Evolutionary conservation across 345 rosid genomes (phyloP).

Genomic region (Anastatica hierochuntica): DNA sequence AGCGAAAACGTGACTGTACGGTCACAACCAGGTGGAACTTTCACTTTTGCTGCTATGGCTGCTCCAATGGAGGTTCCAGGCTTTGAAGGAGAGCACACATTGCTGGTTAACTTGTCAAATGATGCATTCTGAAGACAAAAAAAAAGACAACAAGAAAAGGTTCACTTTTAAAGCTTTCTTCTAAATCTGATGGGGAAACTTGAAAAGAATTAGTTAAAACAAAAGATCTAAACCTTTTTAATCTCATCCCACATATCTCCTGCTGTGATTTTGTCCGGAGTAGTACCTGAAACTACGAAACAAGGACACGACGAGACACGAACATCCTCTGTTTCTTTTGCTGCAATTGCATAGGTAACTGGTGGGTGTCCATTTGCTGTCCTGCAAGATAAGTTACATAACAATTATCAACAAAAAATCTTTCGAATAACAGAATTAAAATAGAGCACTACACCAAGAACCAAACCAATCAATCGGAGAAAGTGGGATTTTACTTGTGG

Average conservation of each 20-base stretch:
- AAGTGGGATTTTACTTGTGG: constrained; percentile 51
- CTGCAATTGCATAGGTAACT: constrained; percentile 55
- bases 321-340: constrained; percentile 55
- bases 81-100: constrained; percentile 43
- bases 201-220: background rate
- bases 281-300: constrained; percentile 52
- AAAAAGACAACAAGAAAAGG: background rate
- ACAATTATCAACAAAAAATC: background rate
- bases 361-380: constrained; percentile 57
- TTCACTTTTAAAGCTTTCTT: background rate
- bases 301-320: constrained; percentile 65
- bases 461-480: constrained; percentile 1
- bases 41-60: constrained; percentile 74
- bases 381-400: constrained; percentile 35
- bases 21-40: constrained; percentile 52
- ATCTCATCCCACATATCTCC: constrained; percentile 91
- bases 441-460: background rate
- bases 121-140: constrained; percentile 60
- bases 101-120: constrained; percentile 47
- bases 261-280: constrained; percentile 40
- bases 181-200: background rate
- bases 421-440: no score
- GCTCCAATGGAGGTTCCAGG: constrained; percentile 91
- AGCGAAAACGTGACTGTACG: constrained; percentile 69
- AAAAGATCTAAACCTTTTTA: constrained; percentile 64